A percentile compares a stretch with the other conserved stretches of the same genome.
phyloP scores from a whole-genome alignment of 805 yeast species.

The Kodamaea sagamina region DNA sequence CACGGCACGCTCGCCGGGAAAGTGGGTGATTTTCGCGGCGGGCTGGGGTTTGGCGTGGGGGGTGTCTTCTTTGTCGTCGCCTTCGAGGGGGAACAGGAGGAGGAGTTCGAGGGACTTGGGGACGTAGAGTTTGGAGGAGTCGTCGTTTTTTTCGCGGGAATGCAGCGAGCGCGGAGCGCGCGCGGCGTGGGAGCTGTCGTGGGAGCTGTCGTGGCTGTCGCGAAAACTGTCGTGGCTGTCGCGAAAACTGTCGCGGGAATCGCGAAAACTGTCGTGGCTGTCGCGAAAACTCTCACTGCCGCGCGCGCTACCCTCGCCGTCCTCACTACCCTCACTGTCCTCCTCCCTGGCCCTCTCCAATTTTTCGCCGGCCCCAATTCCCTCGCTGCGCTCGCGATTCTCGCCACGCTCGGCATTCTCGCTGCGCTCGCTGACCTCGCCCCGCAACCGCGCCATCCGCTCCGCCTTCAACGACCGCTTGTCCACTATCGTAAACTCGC shows the following conservation, averaged over 20 bases:
- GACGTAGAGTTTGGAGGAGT: slow-evolving; percentile 4
- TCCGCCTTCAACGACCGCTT: slow-evolving; percentile 25
- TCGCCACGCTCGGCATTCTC: slow-evolving; percentile 1
- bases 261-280: too few species aligned
- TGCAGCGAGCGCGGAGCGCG: too few species aligned
- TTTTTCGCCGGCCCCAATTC: too few species aligned
- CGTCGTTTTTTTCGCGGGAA: too few species aligned
- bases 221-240: too few species aligned
- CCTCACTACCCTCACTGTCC: too few species aligned
- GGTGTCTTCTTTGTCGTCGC: slow-evolving; percentile 1
- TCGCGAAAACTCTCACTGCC: too few species aligned
- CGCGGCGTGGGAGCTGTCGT: too few species aligned
- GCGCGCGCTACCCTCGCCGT: too few species aligned
- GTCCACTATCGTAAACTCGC: slow-evolving; percentile 25
- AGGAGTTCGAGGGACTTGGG: slow-evolving; percentile 12
- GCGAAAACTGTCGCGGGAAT: too few species aligned
- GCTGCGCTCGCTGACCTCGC: slow-evolving; percentile 1
- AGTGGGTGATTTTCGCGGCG: background rate
- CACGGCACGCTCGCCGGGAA: slow-evolving; percentile 1
- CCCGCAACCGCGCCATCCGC: slow-evolving; percentile 21
- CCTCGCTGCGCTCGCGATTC: background rate
- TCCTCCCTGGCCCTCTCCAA: too few species aligned
- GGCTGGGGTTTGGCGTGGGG: background rate
- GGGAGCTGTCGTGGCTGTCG: too few species aligned
- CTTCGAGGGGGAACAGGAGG: slow-evolving; percentile 10